These are phyloP conservation scores for Gloeostereum incarnatum DNA, from an alignment of 768 basidiomycete species.

Conservation along the genomic window DNA sequence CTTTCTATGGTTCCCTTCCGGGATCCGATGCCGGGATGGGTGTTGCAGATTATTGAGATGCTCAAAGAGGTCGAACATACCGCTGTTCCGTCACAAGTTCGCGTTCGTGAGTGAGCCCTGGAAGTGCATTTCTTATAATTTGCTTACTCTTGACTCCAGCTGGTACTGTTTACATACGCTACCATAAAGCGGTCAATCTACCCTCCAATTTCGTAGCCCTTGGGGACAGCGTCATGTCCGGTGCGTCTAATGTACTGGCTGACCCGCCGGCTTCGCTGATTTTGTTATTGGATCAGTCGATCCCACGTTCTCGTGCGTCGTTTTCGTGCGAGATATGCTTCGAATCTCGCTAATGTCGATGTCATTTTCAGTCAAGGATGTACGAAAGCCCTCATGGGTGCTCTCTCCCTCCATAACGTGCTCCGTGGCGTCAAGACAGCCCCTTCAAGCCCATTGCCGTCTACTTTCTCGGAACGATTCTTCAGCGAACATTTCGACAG, in stretches of 20 bases:
- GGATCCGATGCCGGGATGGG: conserved; percentile 17
- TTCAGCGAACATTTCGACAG: conserved; percentile 6
- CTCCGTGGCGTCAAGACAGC: conserved; percentile 1
- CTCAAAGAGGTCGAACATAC: conserved; percentile 16
- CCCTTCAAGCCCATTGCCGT: neutral
- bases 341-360: neutral
- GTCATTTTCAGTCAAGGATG: conserved; percentile 7
- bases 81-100: conserved; percentile 3
- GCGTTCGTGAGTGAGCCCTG: conserved; percentile 11
- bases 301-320: conserved; percentile 11
- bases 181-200: conserved; percentile 15
- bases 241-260: neutral
- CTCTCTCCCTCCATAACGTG: conserved; percentile 6
- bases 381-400: conserved; percentile 12
- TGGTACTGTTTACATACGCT: conserved; percentile 14
- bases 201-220: conserved; percentile 23
- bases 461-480: conserved; percentile 5
- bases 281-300: conserved; percentile 8
- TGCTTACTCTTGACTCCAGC: conserved; percentile 8
- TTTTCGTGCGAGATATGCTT: neutral
- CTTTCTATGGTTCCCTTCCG: conserved; percentile 5
- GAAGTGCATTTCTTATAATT: conserved; percentile 4
- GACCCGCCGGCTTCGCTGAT: no score
- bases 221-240: conserved; percentile 22
- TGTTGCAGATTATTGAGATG: conserved; percentile 16